Evolutionary conservation across 1,139 yeast genomes (phyloP).

Genomic region (Blastobotrys apis): DNA sequence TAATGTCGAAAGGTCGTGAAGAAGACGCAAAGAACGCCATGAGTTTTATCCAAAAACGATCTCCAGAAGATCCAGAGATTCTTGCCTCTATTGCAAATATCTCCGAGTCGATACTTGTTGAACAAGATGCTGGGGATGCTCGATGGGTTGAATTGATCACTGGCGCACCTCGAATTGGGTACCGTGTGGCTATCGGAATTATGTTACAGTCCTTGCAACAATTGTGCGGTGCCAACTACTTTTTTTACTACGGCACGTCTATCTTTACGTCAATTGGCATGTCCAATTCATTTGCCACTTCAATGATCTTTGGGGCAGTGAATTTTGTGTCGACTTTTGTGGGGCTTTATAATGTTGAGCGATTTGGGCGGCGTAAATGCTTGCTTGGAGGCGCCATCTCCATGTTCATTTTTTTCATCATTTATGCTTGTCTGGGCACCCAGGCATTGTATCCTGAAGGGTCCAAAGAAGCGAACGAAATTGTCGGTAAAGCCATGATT

Average conservation of each 20-base stretch:
- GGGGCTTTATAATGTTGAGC: conserved; percentile 62
- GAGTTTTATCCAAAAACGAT: conserved; percentile 58
- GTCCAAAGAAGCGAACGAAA: conserved; percentile 49
- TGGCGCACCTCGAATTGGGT: conserved; percentile 50
- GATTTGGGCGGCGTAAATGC: conserved; percentile 64
- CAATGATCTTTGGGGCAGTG: conserved; percentile 72
- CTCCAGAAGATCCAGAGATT: conserved; percentile 55
- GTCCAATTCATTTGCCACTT: conserved; percentile 58
- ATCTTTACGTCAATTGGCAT: conserved; percentile 73
- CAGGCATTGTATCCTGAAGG: conserved; percentile 55
- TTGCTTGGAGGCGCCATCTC: conserved; percentile 59
- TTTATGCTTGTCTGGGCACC: conserved; percentile 67
- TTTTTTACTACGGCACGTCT: conserved; percentile 77
- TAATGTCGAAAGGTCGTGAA: conserved; percentile 48
- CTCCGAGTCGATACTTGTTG: conserved; percentile 59
- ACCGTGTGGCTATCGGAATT: conserved; percentile 61
- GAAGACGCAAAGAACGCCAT: conserved; percentile 59
- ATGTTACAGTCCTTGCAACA: conserved; percentile 68
- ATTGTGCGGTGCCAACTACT: conserved; percentile 74
- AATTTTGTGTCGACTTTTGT: conserved; percentile 71
- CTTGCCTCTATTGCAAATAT: conserved; percentile 55
- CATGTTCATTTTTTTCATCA: conserved; percentile 60
- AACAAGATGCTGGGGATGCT: conserved; percentile 58
- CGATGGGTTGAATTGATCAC: conserved; percentile 60
- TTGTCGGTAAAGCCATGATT: conserved; percentile 47